Conservation (phyloP, 1,284 basidiomycete species). For the Fomes fomentarius region DNA sequence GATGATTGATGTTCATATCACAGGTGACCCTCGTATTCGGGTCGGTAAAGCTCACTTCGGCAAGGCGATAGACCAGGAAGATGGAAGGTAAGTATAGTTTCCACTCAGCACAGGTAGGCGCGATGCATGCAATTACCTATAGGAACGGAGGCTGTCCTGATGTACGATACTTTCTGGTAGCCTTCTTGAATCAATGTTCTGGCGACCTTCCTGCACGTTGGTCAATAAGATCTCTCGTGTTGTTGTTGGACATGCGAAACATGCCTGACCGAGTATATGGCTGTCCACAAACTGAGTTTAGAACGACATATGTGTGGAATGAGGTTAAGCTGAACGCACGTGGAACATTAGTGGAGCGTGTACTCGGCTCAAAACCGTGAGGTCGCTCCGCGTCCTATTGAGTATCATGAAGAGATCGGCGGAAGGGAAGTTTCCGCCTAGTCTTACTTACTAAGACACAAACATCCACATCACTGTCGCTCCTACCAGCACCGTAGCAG, state of each 20-base stretch:
- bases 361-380: too few relatives aligned
- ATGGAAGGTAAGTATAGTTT: background rate
- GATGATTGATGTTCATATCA: conserved; percentile 64
- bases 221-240: too few relatives aligned
- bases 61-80: background rate
- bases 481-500: conserved; percentile 25
- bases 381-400: too few relatives aligned
- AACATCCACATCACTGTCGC: conserved; percentile 31
- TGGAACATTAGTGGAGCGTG: too few relatives aligned
- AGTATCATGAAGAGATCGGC: too few relatives aligned
- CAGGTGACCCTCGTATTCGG: conserved; percentile 44
- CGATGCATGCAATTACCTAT: conserved; percentile 44
- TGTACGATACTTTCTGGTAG: conserved; percentile 38
- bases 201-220: conserved; percentile 27
- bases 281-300: too few relatives aligned
- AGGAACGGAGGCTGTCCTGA: conserved; percentile 49
- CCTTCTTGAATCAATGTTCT: conserved; percentile 34
- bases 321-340: too few relatives aligned
- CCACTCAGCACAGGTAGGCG: too few relatives aligned
- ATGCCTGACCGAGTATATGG: too few relatives aligned
- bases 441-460: conserved; percentile 26
- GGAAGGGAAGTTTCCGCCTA: too few relatives aligned
- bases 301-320: too few relatives aligned
- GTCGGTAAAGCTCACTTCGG: conserved; percentile 61
- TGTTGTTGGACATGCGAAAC: too few relatives aligned